These are phyloP conservation scores for Hura crepitans DNA, from an alignment of 441 rosid species.

Conservation along the genomic window DNA sequence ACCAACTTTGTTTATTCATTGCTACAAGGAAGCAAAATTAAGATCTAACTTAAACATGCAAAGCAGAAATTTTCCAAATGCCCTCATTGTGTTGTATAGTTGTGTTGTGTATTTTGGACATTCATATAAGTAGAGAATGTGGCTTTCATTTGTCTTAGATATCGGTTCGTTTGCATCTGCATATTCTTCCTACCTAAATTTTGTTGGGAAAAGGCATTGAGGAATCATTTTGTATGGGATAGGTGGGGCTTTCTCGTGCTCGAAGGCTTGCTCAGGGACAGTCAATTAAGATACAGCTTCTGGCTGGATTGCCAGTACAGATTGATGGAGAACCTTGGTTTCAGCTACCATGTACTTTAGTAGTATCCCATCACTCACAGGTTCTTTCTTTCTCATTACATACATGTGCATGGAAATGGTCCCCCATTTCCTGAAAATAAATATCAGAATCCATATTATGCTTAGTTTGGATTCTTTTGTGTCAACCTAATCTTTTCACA, in stretches of 20 bases:
- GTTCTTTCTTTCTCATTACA: conserved; percentile 31
- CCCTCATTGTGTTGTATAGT: not conserved
- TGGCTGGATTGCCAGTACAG: conserved; percentile 80
- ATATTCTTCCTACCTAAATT: not conserved
- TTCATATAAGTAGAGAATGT: not conserved
- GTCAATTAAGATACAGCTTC: conserved; percentile 78
- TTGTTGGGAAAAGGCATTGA: conserved; percentile 13
- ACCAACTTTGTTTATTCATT: not conserved
- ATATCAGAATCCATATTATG: not conserved
- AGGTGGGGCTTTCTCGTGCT: conserved; percentile 98
- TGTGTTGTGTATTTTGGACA: no score
- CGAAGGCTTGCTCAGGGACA: conserved; percentile 93
- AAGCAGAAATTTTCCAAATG: not conserved
- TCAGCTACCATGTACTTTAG: conserved; percentile 76
- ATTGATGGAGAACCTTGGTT: conserved; percentile 97
- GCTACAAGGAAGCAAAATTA: not conserved
- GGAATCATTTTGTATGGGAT: conserved; percentile 21
- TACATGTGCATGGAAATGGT: not conserved
- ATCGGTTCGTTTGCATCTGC: conserved; percentile 4
- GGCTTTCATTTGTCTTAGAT: not conserved
- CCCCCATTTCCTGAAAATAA: not conserved
- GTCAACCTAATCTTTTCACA: not conserved
- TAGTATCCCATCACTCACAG: conserved; percentile 93
- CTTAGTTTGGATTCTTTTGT: not conserved
- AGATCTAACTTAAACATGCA: not conserved